phyloP scores from a whole-genome alignment of 306 rosid genomes.

The Cicer yamashitae region DNA sequence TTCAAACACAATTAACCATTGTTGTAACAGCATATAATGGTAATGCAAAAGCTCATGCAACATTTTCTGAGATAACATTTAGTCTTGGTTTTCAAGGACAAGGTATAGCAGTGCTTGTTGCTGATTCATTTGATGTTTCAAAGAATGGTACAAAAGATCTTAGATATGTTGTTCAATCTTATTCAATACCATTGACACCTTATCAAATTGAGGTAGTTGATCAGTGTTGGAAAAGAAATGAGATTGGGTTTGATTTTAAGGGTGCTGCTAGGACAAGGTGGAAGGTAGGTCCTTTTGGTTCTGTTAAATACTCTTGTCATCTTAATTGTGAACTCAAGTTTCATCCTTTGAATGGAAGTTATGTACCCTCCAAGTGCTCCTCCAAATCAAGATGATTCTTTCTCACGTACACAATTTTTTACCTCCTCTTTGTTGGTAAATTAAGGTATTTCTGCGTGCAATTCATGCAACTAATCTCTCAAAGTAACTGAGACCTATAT shows the following conservation, averaged over 20 bases:
- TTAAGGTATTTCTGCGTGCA: too few species aligned
- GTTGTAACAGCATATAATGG: conserved; percentile 70
- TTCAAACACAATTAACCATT: conserved; percentile 62
- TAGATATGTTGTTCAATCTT: conserved; percentile 56
- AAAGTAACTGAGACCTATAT: too few species aligned
- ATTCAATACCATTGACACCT: conserved; percentile 61
- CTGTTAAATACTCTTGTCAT: conserved; percentile 60
- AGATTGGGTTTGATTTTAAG: conserved; percentile 59
- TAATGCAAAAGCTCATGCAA: conserved; percentile 75
- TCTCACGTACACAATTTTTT: not conserved
- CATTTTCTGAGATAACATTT: conserved; percentile 62
- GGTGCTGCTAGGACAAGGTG: conserved; percentile 68
- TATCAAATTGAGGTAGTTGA: conserved; percentile 59
- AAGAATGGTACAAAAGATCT: conserved; percentile 58
- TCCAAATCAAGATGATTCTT: conserved; percentile 64
- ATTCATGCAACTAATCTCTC: too few species aligned
- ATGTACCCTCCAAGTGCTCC: conserved; percentile 59
- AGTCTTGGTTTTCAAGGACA: conserved; percentile 57
- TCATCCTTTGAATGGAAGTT: conserved; percentile 62
- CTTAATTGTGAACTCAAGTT: conserved; percentile 70
- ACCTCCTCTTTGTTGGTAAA: not conserved
- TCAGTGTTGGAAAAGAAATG: conserved; percentile 54
- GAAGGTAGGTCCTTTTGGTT: conserved; percentile 68
- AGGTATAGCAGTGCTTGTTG: conserved; percentile 60
- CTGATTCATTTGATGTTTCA: conserved; percentile 58